These are phyloP conservation scores for Cinnamomum chago DNA, from an alignment of 164 flowering plant genomes.

Conservation along the genomic window DNA sequence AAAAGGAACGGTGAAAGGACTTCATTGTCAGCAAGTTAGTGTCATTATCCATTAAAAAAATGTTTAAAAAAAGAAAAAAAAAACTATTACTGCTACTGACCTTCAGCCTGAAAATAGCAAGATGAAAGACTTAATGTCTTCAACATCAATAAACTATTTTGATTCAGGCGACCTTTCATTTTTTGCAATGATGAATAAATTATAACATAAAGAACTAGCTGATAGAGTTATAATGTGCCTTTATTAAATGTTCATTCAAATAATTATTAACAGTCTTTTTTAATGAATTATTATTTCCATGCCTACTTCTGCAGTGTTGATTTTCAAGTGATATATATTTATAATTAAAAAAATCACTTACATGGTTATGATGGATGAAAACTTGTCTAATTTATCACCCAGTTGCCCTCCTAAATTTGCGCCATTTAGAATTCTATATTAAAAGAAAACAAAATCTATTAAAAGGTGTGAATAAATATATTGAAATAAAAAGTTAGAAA, in stretches of 20 bases:
- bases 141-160: too few relatives aligned
- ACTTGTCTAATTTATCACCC: slow-evolving; percentile 55
- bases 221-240: neutral
- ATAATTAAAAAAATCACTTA: slow-evolving; percentile 28
- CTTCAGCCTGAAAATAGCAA: neutral
- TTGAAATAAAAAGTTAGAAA: too few relatives aligned
- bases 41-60: neutral
- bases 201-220: neutral
- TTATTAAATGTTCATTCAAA: too few relatives aligned
- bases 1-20: too few relatives aligned
- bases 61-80: neutral
- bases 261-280: too few relatives aligned
- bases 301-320: neutral
- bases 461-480: neutral
- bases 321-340: neutral
- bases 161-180: too few relatives aligned
- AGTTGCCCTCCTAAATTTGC: slow-evolving; percentile 81
- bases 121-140: neutral
- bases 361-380: slow-evolving; percentile 65
- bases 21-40: neutral
- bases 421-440: slow-evolving; percentile 55
- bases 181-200: too few relatives aligned
- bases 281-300: too few relatives aligned
- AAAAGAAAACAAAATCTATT: slow-evolving; percentile 10
- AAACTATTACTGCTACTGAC: too few relatives aligned